These are phyloP conservation scores for Blastobotrys terrestris DNA, from an alignment of 805 yeast species.

Conservation along the genomic window DNA sequence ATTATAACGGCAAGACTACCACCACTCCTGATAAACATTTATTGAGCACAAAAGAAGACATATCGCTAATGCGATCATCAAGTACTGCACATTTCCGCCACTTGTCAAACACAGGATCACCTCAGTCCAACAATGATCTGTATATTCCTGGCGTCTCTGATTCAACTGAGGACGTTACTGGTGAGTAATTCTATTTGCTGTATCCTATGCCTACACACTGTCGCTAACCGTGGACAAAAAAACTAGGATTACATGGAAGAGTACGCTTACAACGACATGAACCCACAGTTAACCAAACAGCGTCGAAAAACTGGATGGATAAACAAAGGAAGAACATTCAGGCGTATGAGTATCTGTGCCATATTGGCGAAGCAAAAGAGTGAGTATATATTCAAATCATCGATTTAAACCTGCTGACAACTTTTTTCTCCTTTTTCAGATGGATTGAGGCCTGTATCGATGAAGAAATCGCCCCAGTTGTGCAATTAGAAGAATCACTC, in stretches of 20 bases:
- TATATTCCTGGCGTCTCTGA: slow-evolving; percentile 27
- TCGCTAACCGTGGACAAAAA: too few relatives aligned
- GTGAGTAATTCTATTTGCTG: slow-evolving; percentile 3
- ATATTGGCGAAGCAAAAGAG: slow-evolving; percentile 71
- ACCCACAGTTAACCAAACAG: slow-evolving; percentile 16
- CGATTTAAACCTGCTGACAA: slow-evolving; percentile 1
- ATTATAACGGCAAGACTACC: neutral
- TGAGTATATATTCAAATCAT: slow-evolving; percentile 10
- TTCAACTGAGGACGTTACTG: slow-evolving; percentile 28
- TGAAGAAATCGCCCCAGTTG: slow-evolving; percentile 51
- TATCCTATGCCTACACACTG: too few relatives aligned
- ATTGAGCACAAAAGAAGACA: slow-evolving; percentile 10
- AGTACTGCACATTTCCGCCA: slow-evolving; percentile 23
- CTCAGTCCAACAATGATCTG: slow-evolving; percentile 2
- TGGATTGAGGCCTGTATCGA: slow-evolving; percentile 67
- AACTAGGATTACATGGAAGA: slow-evolving; percentile 28
- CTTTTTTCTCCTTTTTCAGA: slow-evolving; percentile 12
- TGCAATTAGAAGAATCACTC: slow-evolving; percentile 57
- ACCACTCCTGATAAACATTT: neutral
- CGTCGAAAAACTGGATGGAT: slow-evolving; percentile 35
- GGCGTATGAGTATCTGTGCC: slow-evolving; percentile 73
- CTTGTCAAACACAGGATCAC: slow-evolving; percentile 14
- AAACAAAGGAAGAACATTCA: slow-evolving; percentile 38
- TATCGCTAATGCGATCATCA: slow-evolving; percentile 18
- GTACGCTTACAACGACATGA: slow-evolving; percentile 29